Evolutionary conservation across 345 rosid species (phyloP).

Genomic region (Salix brachista): DNA sequence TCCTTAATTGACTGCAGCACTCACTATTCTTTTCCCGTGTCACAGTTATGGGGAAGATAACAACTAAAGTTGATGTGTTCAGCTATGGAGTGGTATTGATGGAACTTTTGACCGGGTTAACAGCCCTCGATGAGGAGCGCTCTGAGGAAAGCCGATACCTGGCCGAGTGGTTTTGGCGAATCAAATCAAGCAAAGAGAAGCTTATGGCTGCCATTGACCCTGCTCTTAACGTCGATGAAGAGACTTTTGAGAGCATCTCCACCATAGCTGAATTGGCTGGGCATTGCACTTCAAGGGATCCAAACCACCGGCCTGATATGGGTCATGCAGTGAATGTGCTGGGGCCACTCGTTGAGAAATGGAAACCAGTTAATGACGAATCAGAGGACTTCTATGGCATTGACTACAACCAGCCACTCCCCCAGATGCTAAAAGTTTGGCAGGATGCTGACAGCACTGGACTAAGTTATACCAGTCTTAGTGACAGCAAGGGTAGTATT

Average conservation of each 20-base stretch:
- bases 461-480: conserved; percentile 11
- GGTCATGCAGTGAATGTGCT: conserved; percentile 42
- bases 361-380: conserved; percentile 37
- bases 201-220: conserved; percentile 38
- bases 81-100: conserved; percentile 50
- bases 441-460: conserved; percentile 35
- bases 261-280: conserved; percentile 44
- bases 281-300: conserved; percentile 50
- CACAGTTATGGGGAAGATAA: conserved; percentile 51
- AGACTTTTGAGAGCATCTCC: conserved; percentile 32
- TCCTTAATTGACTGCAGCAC: background rate
- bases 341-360: conserved; percentile 40
- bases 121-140: conserved; percentile 44
- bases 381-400: conserved; percentile 25
- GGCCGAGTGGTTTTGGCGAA: conserved; percentile 50
- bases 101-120: conserved; percentile 46
- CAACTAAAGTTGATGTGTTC: conserved; percentile 49
- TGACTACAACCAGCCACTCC: conserved; percentile 35
- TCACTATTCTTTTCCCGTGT: background rate
- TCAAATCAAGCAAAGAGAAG: conserved; percentile 38
- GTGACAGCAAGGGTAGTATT: conserved; percentile 40
- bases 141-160: conserved; percentile 46
- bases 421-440: conserved; percentile 48
- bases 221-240: conserved; percentile 26
- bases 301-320: conserved; percentile 51